Base-by-base conservation (phyloP, 73 alveolate species). In the Blepharisma japonicum region DNA sequence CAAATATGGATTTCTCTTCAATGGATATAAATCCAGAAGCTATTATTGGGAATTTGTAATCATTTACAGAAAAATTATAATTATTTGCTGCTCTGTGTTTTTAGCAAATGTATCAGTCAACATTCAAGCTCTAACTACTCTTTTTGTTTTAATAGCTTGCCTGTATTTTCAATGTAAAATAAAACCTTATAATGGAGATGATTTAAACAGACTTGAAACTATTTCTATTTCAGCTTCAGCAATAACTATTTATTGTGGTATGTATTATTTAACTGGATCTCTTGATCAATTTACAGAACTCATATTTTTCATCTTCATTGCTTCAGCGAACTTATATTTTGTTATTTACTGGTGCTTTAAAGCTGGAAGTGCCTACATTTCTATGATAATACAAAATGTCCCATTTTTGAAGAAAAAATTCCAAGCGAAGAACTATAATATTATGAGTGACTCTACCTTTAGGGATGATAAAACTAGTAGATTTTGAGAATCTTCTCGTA, bases 171-270 rank as follows among this genome's bases (percentile, higher is more conserved):
- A 70, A 70, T 11, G 23, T 45, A 9, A 8, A 4, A 45, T 7
- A 14, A 70, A 45, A 5, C 80, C 80, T 39, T 70, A 38, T 2
- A 39, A 8, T 47, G 14, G 21, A 11, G 9, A 25, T 14, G 80
- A 47, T 11, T 45, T 70, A 45, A 70, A 70, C 5, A 14, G 5
- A 9, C 11, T 39, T 18, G 80, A 70, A 47, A n/a, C 68, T 45
- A 45, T 9, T 14, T 11, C 68, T 39, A 9, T 70, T 23, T 47
- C 27, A 2, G 46, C 88, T 6, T 74, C 90, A 6, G 55, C 83
- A 6, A 47, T 84, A 18, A 87, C 94, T 18, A 84, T 87, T 47
- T 87, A 87, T 68, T 84, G 94, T 54, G 94, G 91, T 6, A 79
- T 87, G 11, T 87, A 83, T 84, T 87, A 14, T 45, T 9, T 70